Conservation (phyloP, 345 rosid genomes). For the Citrus hindsii region DNA sequence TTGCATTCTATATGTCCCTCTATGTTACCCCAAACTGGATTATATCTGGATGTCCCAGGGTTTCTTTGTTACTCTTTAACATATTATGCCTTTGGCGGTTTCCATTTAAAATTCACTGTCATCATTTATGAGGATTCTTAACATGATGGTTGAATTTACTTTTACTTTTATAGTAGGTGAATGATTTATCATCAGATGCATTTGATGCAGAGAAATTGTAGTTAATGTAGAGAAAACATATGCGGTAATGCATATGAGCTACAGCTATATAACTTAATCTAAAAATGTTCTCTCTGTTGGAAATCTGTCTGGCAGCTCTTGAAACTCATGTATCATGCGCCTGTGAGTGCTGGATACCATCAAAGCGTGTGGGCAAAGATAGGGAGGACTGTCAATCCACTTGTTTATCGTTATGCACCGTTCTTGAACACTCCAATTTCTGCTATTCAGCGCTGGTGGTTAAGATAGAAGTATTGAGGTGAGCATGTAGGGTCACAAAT, state of each 20-base stretch:
- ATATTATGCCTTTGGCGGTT: neutral
- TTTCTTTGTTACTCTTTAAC: neutral
- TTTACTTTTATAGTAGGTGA: neutral
- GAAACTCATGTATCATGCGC: constrained; percentile 98
- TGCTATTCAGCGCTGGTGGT: constrained; percentile 88
- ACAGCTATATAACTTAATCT: neutral
- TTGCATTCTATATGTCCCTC: neutral
- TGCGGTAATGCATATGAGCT: neutral
- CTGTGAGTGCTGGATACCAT: constrained; percentile 83
- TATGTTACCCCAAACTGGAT: neutral
- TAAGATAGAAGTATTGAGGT: constrained; percentile 43
- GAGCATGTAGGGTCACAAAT: neutral
- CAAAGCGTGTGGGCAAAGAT: constrained; percentile 81
- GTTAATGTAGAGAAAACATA: neutral
- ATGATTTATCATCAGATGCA: neutral
- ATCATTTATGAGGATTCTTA: neutral
- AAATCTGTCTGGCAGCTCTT: constrained; percentile 47
- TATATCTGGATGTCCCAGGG: neutral
- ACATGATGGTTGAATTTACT: neutral
- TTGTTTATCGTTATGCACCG: constrained; percentile 62
- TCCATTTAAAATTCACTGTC: neutral
- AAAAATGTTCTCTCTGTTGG: neutral
- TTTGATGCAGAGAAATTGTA: neutral
- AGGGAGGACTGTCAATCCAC: constrained; percentile 63
- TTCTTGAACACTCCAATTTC: constrained; percentile 66